Evolutionary conservation across 768 basidiomycete genomes (phyloP), one percentile per base, ranked within the genome.

Genomic region (Termitomyces sp.): DNA sequence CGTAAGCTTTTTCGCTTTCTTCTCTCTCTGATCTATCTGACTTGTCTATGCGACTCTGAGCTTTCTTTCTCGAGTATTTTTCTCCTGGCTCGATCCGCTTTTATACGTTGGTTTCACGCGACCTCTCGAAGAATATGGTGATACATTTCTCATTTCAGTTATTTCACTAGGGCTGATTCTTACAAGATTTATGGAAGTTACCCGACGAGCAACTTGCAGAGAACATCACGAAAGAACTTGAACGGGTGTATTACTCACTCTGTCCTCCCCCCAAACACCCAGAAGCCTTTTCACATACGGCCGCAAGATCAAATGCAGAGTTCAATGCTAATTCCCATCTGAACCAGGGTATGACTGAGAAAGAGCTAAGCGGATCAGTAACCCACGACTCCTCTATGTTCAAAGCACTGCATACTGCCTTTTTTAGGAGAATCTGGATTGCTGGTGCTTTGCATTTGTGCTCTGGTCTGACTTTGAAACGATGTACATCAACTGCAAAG

Each of bases 81-180:
- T 82, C 55, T 67, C 70, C 21, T 81, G 80, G 80, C 65, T 83
- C 7, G 71, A 66, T 37, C 74, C 80, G 8, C 69, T 83, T 46
- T 63, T 83, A 8, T 59, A 64, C 19, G 79, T 81, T 33, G 81
- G 81, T 26, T 82, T 72, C 57, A 73, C 77, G 9, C 67, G 81
- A 38, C 81, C 81, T 3, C 58, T 82, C n/a, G 67, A 80, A 64
- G 72, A 75, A 61, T 73, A 80, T 54, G 81, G 81, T 78, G 51
- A 19, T 26, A 17, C 26, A n/a, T 26, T 35, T 28, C 28, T 31
- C n/a, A 23, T 15, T 23, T 53, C 52, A 19, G 3, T 57, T 17
- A 4, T 47, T 37, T 11, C 26, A 41, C 11, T 38, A 35, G 30
- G 30, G 28, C 44, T 58, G 15, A 57, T 26, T 53, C 45, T 43